Evolutionary conservation across 2,329 filamentous ascomycete species (phyloP).

Genomic region (Metarhizium guizhouense): DNA sequence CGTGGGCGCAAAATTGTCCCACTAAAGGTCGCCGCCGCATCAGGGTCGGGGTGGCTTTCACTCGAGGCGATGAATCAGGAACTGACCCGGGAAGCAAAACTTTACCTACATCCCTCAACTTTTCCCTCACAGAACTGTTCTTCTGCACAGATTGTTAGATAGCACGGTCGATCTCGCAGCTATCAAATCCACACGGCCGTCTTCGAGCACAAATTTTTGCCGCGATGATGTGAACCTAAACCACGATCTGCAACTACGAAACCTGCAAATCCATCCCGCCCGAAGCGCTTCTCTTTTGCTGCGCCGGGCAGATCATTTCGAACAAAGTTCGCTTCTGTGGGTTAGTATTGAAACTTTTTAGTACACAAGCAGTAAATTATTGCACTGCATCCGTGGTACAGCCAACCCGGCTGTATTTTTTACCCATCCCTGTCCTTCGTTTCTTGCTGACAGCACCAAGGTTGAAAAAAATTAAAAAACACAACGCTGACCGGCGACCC

Average conservation of each 20-base stretch:
- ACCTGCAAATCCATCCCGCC: constrained; percentile 18
- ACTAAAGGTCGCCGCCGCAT: constrained; percentile 23
- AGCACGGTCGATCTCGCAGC: neutral
- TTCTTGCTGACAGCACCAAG: neutral
- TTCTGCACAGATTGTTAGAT: neutral
- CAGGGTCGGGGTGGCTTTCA: constrained; percentile 10
- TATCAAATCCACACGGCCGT: constrained; percentile 1
- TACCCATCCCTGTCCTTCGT: neutral
- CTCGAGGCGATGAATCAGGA: constrained; percentile 7
- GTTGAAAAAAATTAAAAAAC: neutral
- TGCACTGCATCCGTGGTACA: neutral
- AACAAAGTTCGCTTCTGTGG: constrained; percentile 3
- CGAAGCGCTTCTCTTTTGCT: constrained; percentile 16
- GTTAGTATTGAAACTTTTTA: constrained; percentile 2
- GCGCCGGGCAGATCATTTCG: constrained; percentile 5
- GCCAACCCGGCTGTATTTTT: neutral
- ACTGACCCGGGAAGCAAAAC: constrained; percentile 3
- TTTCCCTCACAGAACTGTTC: neutral
- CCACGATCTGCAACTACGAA: constrained; percentile 20
- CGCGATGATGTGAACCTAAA: constrained; percentile 30
- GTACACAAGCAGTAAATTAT: neutral
- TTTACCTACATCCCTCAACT: neutral
- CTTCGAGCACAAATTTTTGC: constrained; percentile 15
- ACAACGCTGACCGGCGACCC: neutral
- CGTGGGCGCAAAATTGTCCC: constrained; percentile 31